Percentiles rank a stretch among this genome's conserved stretches.
These are phyloP conservation scores for Phytophthora niederhauseri DNA, from an alignment of 352 stramenopile species.

Conservation along the genomic window DNA sequence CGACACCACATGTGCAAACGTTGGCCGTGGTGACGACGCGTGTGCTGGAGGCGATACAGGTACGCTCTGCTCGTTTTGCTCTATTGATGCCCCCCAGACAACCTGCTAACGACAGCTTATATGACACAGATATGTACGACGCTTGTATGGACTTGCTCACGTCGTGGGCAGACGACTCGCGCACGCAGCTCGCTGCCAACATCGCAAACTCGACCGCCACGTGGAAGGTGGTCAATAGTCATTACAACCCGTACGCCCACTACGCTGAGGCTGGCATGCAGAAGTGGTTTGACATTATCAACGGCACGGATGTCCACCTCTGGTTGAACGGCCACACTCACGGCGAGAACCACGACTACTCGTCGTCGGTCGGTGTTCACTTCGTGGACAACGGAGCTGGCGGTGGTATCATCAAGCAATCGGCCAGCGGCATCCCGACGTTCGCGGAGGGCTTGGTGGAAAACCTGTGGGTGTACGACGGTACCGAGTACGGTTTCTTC, in stretches of 20 bases:
- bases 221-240: conserved; percentile 67
- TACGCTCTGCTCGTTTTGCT: neutral
- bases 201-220: conserved; percentile 57
- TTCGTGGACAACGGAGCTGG: conserved; percentile 77
- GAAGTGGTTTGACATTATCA: conserved; percentile 54
- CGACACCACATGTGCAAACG: conserved; percentile 42
- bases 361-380: conserved; percentile 52
- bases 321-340: conserved; percentile 61
- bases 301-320: conserved; percentile 38
- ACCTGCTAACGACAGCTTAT: neutral
- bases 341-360: conserved; percentile 68
- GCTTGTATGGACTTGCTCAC: conserved; percentile 45
- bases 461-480: conserved; percentile 63
- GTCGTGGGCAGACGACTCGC: conserved; percentile 50
- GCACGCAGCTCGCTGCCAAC: conserved; percentile 38
- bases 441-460: conserved; percentile 55
- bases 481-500: conserved; percentile 73
- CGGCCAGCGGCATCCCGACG: conserved; percentile 62
- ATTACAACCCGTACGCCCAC: conserved; percentile 62
- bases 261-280: conserved; percentile 35
- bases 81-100: neutral
- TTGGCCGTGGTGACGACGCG: conserved; percentile 42
- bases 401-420: conserved; percentile 71
- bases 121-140: conserved; percentile 44
- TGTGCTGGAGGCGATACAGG: conserved; percentile 40